These are phyloP conservation scores for Colletotrichum siamense DNA, from an alignment of 2,329 filamentous ascomycete genomes.

Conservation along the genomic window DNA sequence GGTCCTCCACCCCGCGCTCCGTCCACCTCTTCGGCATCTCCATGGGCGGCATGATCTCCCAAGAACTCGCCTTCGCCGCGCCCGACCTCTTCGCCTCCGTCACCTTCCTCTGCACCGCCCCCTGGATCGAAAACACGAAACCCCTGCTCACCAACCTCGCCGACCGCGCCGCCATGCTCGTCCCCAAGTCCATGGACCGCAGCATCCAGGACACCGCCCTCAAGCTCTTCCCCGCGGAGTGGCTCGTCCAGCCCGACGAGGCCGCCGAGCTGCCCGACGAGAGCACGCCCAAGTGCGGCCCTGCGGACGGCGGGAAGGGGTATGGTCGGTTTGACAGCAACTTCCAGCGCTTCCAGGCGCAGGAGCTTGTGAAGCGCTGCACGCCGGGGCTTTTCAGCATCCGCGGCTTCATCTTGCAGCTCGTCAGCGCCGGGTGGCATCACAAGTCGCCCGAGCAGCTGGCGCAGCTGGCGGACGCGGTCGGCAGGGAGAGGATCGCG, in stretches of 20 bases:
- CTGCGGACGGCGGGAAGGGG: constrained; percentile 25
- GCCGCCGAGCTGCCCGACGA: constrained; percentile 51
- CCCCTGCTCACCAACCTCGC: constrained; percentile 70
- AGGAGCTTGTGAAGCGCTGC: constrained; percentile 75
- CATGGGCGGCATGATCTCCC: constrained; percentile 92
- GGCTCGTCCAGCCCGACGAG: constrained; percentile 66
- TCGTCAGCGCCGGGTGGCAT: constrained; percentile 81
- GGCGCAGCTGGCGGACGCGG: constrained; percentile 65
- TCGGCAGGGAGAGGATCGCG: constrained; percentile 77
- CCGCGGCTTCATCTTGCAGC: constrained; percentile 76
- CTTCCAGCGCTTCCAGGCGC: constrained; percentile 81
- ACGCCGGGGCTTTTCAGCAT: constrained; percentile 66
- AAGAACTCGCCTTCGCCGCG: constrained; percentile 71
- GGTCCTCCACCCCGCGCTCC: constrained; percentile 54
- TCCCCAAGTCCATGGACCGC: constrained; percentile 74
- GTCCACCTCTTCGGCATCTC: constrained; percentile 78
- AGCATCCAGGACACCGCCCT: constrained; percentile 68
- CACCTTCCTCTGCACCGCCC: constrained; percentile 66
- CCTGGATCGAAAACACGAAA: constrained; percentile 64
- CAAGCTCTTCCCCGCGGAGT: constrained; percentile 70
- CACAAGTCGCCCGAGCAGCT: constrained; percentile 74
- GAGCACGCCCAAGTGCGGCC: constrained; percentile 45
- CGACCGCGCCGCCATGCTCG: constrained; percentile 59
- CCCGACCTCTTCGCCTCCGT: constrained; percentile 61
- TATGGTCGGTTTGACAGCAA: constrained; percentile 73